These are phyloP conservation scores for Stagonosporopsis chrysanthemi DNA, from an alignment of 2,329 filamentous ascomycete species.

Conservation along the genomic window DNA sequence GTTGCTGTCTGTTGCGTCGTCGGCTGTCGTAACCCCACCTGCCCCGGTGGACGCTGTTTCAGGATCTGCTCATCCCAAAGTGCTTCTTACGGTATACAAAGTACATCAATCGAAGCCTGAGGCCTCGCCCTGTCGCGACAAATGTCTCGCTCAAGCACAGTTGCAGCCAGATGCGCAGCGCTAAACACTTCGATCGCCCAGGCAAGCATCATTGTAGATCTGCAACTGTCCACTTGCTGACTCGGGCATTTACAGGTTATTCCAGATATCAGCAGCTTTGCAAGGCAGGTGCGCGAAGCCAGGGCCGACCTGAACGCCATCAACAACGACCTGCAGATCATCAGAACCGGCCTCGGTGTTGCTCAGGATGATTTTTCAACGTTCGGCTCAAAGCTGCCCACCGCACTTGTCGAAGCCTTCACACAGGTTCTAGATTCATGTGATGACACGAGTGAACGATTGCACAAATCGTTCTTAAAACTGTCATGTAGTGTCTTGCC, in stretches of 20 bases:
- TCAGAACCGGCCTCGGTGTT: conserved; percentile 43
- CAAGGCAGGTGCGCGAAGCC: conserved; percentile 42
- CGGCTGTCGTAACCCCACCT: conserved; percentile 15
- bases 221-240: conserved; percentile 23
- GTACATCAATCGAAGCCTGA: conserved; percentile 8
- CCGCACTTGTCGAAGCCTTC: conserved; percentile 34
- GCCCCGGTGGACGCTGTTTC: conserved; percentile 15
- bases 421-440: conserved; percentile 43
- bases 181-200: conserved; percentile 41
- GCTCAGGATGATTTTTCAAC: conserved; percentile 43
- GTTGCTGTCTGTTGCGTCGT: conserved; percentile 16
- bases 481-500: conserved; percentile 34
- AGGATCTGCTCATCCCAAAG: conserved; percentile 17
- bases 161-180: conserved; percentile 45
- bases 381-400: conserved; percentile 27
- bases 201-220: conserved; percentile 28
- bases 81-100: conserved; percentile 4
- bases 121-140: conserved; percentile 15
- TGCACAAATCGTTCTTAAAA: conserved; percentile 42
- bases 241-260: conserved; percentile 33
- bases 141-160: conserved; percentile 39
- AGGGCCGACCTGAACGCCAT: conserved; percentile 44
- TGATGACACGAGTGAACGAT: conserved; percentile 33
- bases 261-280: conserved; percentile 39
- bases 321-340: conserved; percentile 41